Percentiles rank a stretch among this genome's conserved stretches.
phyloP scores from a whole-genome alignment of 2,329 filamentous ascomycete species.

The Scedosporium boydii region DNA sequence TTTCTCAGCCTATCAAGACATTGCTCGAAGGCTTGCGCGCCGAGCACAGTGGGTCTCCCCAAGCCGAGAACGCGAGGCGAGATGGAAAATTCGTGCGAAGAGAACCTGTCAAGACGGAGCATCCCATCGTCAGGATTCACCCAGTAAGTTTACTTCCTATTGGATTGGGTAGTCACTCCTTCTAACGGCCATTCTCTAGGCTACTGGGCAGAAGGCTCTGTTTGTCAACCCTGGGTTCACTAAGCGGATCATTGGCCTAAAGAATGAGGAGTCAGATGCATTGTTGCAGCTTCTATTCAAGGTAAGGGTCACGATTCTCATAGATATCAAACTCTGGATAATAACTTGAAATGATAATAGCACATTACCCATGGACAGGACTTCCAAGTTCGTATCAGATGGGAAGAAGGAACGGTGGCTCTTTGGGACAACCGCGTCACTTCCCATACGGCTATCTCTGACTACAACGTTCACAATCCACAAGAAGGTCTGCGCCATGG shows the following conservation, averaged over 20 bases:
- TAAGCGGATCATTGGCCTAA: conserved; percentile 69
- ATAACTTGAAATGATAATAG: not conserved
- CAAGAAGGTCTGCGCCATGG: conserved; percentile 30
- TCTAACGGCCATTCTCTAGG: not conserved
- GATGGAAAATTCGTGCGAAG: conserved; percentile 36
- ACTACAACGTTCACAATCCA: conserved; percentile 30
- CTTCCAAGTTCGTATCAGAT: conserved; percentile 57
- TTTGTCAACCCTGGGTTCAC: conserved; percentile 41
- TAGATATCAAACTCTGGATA: no score
- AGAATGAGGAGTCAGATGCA: conserved; percentile 76
- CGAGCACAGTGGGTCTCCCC: conserved; percentile 27
- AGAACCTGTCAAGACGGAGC: conserved; percentile 54
- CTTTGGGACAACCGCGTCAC: conserved; percentile 59
- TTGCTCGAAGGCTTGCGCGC: conserved; percentile 27
- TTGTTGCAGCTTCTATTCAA: conserved; percentile 62
- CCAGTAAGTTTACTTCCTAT: conserved; percentile 37
- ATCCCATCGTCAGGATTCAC: conserved; percentile 60
- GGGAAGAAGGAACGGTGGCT: conserved; percentile 55
- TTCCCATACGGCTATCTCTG: conserved; percentile 32
- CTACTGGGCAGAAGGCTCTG: conserved; percentile 17
- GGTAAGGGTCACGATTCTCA: conserved; percentile 10
- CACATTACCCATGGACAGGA: conserved; percentile 49
- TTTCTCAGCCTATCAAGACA: conserved; percentile 24
- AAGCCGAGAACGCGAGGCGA: conserved; percentile 23
- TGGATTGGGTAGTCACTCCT: not conserved